Conservation (phyloP, 2,329 filamentous ascomycete genomes). For the Colletotrichum graminicola region DNA sequence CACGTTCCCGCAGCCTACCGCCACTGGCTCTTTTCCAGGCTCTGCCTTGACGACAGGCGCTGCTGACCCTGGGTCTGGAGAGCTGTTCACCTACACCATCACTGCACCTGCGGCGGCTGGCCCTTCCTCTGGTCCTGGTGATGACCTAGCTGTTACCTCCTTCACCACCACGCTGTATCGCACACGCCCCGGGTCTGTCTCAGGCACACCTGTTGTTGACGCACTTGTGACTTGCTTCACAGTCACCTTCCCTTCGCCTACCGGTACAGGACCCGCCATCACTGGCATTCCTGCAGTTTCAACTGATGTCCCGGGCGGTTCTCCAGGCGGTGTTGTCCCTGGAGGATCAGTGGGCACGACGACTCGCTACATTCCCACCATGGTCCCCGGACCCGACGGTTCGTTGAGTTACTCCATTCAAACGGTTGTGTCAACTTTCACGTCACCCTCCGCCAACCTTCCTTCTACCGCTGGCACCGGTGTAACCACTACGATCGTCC, state of each 20-base stretch:
- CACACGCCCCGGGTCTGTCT: constrained; percentile 22
- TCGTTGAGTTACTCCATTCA: constrained; percentile 46
- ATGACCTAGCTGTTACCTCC: constrained; percentile 15
- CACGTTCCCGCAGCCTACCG: constrained; percentile 24
- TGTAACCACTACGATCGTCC: constrained; percentile 1
- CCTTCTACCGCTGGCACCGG: constrained; percentile 36
- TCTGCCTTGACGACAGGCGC: background rate
- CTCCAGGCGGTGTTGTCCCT: background rate
- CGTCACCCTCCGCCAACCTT: constrained; percentile 40
- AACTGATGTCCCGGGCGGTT: background rate
- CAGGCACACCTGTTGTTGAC: constrained; percentile 34
- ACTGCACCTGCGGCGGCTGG: background rate
- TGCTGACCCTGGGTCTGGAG: constrained; percentile 15
- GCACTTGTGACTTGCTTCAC: constrained; percentile 46
- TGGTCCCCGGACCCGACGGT: constrained; percentile 49
- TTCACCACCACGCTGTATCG: constrained; percentile 41
- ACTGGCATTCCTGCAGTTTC: constrained; percentile 10
- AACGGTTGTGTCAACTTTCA: constrained; percentile 52
- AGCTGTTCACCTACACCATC: constrained; percentile 15
- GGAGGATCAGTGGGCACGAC: constrained; percentile 25
- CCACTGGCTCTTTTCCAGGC: constrained; percentile 1
- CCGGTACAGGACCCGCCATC: constrained; percentile 14
- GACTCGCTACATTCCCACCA: constrained; percentile 28
- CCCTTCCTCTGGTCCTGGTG: background rate
- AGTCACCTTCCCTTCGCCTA: constrained; percentile 42